Evolutionary conservation across 768 basidiomycete species (phyloP).

Genomic region (Psilocybe cubensis): DNA sequence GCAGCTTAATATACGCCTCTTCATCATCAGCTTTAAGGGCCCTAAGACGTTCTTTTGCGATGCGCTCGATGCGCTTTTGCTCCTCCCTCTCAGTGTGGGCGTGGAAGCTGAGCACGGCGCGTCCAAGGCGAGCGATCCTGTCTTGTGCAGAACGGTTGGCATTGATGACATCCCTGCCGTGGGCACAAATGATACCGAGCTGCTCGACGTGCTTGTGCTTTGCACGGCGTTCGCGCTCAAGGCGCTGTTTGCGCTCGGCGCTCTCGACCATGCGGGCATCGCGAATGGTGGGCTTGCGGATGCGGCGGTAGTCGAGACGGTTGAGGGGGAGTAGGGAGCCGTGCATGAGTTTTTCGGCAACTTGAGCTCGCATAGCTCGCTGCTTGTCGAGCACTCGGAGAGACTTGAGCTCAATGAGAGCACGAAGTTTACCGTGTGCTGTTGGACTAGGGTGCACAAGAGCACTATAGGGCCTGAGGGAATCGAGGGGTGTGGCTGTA

Average conservation of each 20-base stretch:
- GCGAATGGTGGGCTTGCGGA: slow-evolving; percentile 82
- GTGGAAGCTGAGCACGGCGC: slow-evolving; percentile 84
- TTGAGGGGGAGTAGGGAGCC: slow-evolving; percentile 90
- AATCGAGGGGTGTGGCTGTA: slow-evolving; percentile 28
- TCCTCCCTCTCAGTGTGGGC: slow-evolving; percentile 95
- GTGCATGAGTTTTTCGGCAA: slow-evolving; percentile 87
- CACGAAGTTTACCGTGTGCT: slow-evolving; percentile 82
- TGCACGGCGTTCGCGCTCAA: slow-evolving; percentile 90
- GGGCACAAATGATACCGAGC: slow-evolving; percentile 81
- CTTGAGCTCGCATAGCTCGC: slow-evolving; percentile 79
- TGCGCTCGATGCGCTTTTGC: slow-evolving; percentile 93
- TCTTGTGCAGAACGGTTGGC: slow-evolving; percentile 67
- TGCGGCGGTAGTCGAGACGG: slow-evolving; percentile 87
- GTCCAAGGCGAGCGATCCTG: slow-evolving; percentile 74
- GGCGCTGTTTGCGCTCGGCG: slow-evolving; percentile 88
- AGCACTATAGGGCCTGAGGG: slow-evolving; percentile 32
- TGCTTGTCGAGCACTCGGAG: slow-evolving; percentile 91
- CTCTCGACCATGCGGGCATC: slow-evolving; percentile 91
- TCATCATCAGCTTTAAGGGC: slow-evolving; percentile 98
- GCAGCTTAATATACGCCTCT: slow-evolving; percentile 99
- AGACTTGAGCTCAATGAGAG: slow-evolving; percentile 91
- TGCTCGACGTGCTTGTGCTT: slow-evolving; percentile 98
- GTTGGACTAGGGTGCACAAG: slow-evolving; percentile 61
- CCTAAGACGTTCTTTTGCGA: slow-evolving; percentile 97
- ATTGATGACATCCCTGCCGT: slow-evolving; percentile 77